Conservation (phyloP, 768 basidiomycete genomes). For the Scleroderma citrinum region DNA sequence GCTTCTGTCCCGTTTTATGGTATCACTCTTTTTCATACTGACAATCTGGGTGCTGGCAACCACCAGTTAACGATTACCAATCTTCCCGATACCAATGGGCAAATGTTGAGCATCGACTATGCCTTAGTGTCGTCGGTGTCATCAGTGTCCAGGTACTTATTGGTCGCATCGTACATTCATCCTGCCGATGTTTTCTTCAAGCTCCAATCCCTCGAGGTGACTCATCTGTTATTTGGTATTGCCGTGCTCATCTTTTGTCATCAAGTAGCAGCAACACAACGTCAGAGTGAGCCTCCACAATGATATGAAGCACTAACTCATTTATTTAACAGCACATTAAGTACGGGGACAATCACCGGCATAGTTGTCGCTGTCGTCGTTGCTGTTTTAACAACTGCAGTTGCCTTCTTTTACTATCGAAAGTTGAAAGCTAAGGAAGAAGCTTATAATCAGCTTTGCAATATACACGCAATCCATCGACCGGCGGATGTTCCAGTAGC, state of each 20-base stretch:
- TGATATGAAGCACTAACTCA: neutral
- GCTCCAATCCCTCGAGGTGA: neutral
- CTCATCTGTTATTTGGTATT: neutral
- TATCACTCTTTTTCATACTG: constrained; percentile 29
- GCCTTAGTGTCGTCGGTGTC: constrained; percentile 21
- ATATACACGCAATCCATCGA: constrained; percentile 6
- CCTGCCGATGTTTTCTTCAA: neutral
- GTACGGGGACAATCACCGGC: constrained; percentile 19
- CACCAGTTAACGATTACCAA: constrained; percentile 32
- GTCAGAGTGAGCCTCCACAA: neutral
- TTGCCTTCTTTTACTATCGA: constrained; percentile 20
- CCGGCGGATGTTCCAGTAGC: constrained; percentile 4
- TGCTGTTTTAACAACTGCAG: constrained; percentile 9
- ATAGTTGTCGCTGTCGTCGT: constrained; percentile 10
- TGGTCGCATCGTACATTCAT: neutral
- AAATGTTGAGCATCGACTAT: constrained; percentile 29
- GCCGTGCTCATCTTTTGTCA: neutral
- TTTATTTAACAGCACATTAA: constrained; percentile 7
- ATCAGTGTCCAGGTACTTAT: constrained; percentile 10
- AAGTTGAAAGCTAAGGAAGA: constrained; percentile 21
- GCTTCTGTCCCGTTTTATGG: constrained; percentile 15
- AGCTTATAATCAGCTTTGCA: constrained; percentile 8
- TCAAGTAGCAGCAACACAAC: neutral
- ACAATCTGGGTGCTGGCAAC: constrained; percentile 35
- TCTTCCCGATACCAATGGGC: constrained; percentile 11